Conservation (phyloP, 306 rosid species). For the Herpetospermum pedunculosum region DNA sequence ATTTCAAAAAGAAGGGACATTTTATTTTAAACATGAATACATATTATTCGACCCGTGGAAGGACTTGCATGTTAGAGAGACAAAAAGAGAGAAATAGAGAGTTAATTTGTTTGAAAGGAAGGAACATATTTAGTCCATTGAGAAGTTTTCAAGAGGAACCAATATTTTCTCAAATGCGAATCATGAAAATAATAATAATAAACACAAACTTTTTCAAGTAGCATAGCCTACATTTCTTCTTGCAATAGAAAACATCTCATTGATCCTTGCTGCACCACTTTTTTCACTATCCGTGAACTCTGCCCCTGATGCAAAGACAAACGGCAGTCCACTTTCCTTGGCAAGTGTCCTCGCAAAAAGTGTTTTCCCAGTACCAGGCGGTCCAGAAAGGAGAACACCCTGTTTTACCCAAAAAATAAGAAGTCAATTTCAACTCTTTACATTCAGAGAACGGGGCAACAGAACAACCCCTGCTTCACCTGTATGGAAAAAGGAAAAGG, state of each 20-base stretch:
- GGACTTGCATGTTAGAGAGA: neutral
- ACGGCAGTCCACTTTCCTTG: slow-evolving; percentile 86
- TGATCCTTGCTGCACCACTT: slow-evolving; percentile 86
- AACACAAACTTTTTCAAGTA: neutral
- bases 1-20: neutral
- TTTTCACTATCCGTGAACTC: slow-evolving; percentile 96
- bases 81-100: neutral
- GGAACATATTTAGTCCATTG: neutral
- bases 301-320: slow-evolving; percentile 96
- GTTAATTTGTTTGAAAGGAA: neutral
- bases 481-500: neutral
- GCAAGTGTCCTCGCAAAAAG: slow-evolving; percentile 93
- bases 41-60: neutral
- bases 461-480: slow-evolving; percentile 6
- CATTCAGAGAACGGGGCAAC: slow-evolving; percentile 9
- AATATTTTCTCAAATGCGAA: neutral
- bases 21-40: neutral
- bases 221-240: slow-evolving; percentile 66
- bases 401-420: slow-evolving; percentile 27
- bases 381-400: slow-evolving; percentile 99
- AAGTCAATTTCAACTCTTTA: slow-evolving; percentile 6
- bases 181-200: neutral
- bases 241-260: slow-evolving; percentile 86
- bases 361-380: slow-evolving; percentile 98
- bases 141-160: neutral